These are phyloP conservation scores for Arachis monticola DNA, from an alignment of 331 rosid genomes.

Conservation along the genomic window DNA sequence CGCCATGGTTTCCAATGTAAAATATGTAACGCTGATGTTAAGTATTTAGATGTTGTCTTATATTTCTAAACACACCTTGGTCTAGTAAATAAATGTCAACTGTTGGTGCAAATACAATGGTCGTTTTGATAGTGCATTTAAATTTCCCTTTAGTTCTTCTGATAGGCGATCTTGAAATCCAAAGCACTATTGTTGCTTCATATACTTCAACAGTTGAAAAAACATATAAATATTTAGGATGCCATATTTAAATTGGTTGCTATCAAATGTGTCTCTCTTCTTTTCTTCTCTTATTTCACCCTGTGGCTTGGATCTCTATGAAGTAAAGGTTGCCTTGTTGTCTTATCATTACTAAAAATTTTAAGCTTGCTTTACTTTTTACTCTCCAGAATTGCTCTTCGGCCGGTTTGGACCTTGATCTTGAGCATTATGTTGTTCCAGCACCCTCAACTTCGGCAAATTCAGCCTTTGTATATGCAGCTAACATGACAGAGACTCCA, in stretches of 20 bases:
- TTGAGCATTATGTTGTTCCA: slow-evolving; percentile 95
- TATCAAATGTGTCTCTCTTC: not conserved
- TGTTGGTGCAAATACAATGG: slow-evolving; percentile 10
- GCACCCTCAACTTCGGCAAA: slow-evolving; percentile 82
- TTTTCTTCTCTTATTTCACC: not conserved
- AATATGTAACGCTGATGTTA: not conserved
- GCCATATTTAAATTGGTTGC: not conserved
- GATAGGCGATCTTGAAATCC: not conserved
- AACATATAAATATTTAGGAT: not conserved
- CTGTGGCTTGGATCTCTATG: not conserved
- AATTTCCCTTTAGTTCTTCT: slow-evolving; percentile 19
- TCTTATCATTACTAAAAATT: slow-evolving; percentile 3
- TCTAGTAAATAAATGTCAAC: slow-evolving; percentile 18
- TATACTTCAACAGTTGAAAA: not conserved
- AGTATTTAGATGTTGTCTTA: not conserved
- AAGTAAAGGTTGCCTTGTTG: not conserved
- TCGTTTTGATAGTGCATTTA: slow-evolving; percentile 4
- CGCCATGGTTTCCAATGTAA: no score
- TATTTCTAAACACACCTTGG: slow-evolving; percentile 5
- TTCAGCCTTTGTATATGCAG: slow-evolving; percentile 76
- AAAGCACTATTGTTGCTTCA: not conserved
- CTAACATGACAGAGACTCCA: slow-evolving; percentile 92
- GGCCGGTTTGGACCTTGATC: slow-evolving; percentile 88
- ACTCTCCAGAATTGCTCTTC: slow-evolving; percentile 64
- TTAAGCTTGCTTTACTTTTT: slow-evolving; percentile 7